Evolutionary conservation across 306 rosid species (phyloP).

Genomic region (Fagus crenata): DNA sequence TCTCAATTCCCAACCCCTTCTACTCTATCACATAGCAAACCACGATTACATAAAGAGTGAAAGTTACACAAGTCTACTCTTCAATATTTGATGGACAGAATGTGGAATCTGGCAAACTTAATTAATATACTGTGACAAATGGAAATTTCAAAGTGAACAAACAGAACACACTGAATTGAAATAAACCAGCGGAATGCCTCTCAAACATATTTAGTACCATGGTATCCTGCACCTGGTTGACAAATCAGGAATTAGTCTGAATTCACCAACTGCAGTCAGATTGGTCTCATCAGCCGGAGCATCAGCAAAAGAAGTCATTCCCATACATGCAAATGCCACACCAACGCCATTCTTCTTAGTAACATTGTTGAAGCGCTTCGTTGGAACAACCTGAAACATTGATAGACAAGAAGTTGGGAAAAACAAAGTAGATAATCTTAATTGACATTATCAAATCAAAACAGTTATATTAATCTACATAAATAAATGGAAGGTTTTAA

Average conservation of each 20-base stretch:
- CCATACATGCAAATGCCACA: constrained; percentile 63
- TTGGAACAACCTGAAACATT: constrained; percentile 73
- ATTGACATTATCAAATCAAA: too few species aligned
- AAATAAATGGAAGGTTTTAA: too few species aligned
- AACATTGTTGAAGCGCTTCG: constrained; percentile 58
- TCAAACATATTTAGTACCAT: constrained; percentile 50
- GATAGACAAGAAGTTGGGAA: constrained; percentile 17
- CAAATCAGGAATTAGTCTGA: constrained; percentile 81
- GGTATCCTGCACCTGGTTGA: constrained; percentile 72
- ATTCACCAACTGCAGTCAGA: constrained; percentile 74
- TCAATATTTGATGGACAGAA: background rate
- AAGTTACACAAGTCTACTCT: background rate
- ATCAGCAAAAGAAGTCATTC: constrained; percentile 64
- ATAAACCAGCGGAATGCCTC: constrained; percentile 10
- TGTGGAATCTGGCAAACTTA: background rate
- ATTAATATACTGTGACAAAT: background rate
- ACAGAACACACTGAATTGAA: background rate
- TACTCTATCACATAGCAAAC: background rate
- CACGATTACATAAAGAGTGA: background rate
- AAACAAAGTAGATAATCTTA: background rate
- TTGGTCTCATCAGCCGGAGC: constrained; percentile 69
- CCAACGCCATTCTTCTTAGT: constrained; percentile 64
- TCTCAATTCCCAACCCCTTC: background rate
- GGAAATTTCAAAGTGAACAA: constrained; percentile 13
- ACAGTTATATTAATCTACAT: too few species aligned